Percentiles rank a stretch among this genome's conserved stretches.
phyloP scores from a whole-genome alignment of 2,329 filamentous ascomycete genomes.

The Aspergillus cejpii region DNA sequence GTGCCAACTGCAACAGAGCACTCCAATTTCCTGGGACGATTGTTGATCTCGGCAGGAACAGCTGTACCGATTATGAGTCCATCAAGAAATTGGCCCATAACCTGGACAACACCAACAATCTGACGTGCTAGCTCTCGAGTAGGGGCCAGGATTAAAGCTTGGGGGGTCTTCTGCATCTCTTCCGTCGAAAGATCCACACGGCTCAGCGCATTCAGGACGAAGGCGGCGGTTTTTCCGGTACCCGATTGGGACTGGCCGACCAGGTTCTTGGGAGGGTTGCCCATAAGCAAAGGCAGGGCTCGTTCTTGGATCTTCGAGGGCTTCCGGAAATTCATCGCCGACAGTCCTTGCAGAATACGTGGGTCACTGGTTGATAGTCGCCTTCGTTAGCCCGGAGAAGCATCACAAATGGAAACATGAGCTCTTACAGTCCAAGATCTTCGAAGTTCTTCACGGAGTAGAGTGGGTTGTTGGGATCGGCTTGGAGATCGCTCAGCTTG shows the following conservation, averaged over 20 bases:
- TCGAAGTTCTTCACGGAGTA: slow-evolving; percentile 79
- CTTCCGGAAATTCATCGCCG: slow-evolving; percentile 79
- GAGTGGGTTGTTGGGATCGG: slow-evolving; percentile 77
- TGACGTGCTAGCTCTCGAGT: slow-evolving; percentile 92
- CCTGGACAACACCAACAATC: slow-evolving; percentile 75
- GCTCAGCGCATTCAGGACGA: slow-evolving; percentile 84
- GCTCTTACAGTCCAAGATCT: slow-evolving; percentile 70
- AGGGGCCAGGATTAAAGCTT: slow-evolving; percentile 83
- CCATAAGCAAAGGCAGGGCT: slow-evolving; percentile 80
- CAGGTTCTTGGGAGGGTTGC: slow-evolving; percentile 83
- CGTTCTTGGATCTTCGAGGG: slow-evolving; percentile 98
- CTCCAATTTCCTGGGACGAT: slow-evolving; percentile 61
- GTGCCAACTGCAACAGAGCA: slow-evolving; percentile 85
- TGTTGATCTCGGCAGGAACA: slow-evolving; percentile 66
- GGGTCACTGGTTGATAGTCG: slow-evolving; percentile 41
- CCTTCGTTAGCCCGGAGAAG: slow-evolving; percentile 3
- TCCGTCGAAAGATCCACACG: slow-evolving; percentile 68
- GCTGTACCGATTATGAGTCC: slow-evolving; percentile 71
- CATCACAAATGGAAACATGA: neutral
- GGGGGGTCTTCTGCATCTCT: slow-evolving; percentile 54
- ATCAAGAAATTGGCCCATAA: slow-evolving; percentile 77
- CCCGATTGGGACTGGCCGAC: slow-evolving; percentile 99
- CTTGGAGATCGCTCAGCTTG: slow-evolving; percentile 81
- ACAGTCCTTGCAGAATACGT: slow-evolving; percentile 68
- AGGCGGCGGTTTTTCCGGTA: slow-evolving; percentile 95